Conservation (phyloP, 1,284 basidiomycete genomes). For the Trichosporon sp. region DNA sequence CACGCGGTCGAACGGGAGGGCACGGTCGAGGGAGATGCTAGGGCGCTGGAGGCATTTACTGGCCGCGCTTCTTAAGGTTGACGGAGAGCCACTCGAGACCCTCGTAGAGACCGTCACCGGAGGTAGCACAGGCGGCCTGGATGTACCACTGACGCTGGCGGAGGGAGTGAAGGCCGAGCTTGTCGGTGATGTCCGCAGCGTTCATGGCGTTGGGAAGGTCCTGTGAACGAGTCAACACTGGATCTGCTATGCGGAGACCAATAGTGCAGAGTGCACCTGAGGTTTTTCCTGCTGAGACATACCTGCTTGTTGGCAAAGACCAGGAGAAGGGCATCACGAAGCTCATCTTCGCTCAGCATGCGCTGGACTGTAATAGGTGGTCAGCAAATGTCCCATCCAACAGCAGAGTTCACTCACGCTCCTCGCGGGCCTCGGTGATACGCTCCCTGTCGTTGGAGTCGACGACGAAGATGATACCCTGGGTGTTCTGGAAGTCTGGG, state of each 20-base stretch:
- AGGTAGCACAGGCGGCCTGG: conserved; percentile 98
- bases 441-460: conserved; percentile 99
- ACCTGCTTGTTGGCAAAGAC: conserved; percentile 98
- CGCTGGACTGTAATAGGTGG: conserved; percentile 61
- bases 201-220: conserved; percentile 99
- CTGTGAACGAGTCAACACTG: conserved; percentile 17
- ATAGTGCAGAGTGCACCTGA: neutral
- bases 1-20: conserved; percentile 1
- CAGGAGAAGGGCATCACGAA: conserved; percentile 94
- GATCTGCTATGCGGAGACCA: neutral
- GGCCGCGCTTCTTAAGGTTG: conserved; percentile 49
- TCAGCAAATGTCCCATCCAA: neutral
- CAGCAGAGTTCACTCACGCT: conserved; percentile 54
- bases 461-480: conserved; percentile 99
- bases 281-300: conserved; percentile 9
- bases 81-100: conserved; percentile 78
- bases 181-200: conserved; percentile 98
- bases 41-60: conserved; percentile 19
- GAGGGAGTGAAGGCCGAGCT: conserved; percentile 94
- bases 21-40: conserved; percentile 1
- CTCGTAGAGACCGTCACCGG: conserved; percentile 98
- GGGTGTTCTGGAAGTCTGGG: conserved; percentile 99
- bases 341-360: conserved; percentile 99
- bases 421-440: conserved; percentile 97
- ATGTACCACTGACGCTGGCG: conserved; percentile 99